Base-by-base conservation (phyloP, 1,139 yeast species). In the Geotrichum phurueaensis region DNA sequence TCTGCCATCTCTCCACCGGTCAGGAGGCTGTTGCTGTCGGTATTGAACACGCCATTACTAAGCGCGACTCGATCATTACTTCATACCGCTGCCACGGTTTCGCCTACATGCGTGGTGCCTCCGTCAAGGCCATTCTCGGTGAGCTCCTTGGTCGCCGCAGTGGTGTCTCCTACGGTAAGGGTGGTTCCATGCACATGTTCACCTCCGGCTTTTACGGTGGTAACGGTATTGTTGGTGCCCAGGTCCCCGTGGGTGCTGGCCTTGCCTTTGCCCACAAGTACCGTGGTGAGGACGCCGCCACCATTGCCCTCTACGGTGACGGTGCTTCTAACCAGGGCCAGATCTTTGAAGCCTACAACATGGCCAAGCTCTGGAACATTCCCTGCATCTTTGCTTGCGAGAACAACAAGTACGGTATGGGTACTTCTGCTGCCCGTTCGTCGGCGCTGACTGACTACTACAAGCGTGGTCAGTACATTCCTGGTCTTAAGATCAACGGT, bases 281-380 rank as follows among this genome's bases (percentile, higher is more conserved):
- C 81, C 83, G 84, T 75, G 85, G 85, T 70, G 72, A 74, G 63
- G 91, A 90, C 72, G 82, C 82, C 67, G 91, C 95, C 71, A 83
- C 95, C 62, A 94, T 92, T 77, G 78, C 96, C 65, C 81, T 94
- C 68, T 94, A 94, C 78, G 99, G 99, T 79, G 99, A 94, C 74
- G 99, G 99, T 83, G 99, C 99, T 60, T 86, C 98, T 66, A 94
- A 94, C 82, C 99, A 94, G 79, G 99, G 99, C 74, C 99, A 94
- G 80, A 97, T 92, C 65, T 95, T 94, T 71, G 99, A 94, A 80
- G 78, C 97, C 57, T 94, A 82, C 83, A 94, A 94, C 84, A 94
- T 94, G 99, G 99, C 99, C 73, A 95, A 94, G 80, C 85, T 94
- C 76, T 94, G 97, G 97, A 86, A 91, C 79, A 84, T 94, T 74